phyloP scores from a whole-genome alignment of 192 early-diverging fungal genomes.

The Chytriomyces confervae region DNA sequence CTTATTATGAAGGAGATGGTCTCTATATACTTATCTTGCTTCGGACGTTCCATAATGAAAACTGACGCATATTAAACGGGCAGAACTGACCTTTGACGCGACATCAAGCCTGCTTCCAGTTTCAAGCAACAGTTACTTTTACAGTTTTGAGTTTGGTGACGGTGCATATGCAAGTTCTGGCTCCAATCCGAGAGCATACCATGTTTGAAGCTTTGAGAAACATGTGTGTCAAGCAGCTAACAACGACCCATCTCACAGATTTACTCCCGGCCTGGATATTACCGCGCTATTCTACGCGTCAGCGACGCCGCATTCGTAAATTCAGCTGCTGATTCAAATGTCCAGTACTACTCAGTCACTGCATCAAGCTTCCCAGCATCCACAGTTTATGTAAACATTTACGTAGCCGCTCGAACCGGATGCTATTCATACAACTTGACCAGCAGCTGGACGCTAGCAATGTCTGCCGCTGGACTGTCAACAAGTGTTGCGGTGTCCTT shows the following conservation, averaged over 20 bases:
- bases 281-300: conserved; percentile 10
- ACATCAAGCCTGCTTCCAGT: conserved; percentile 5
- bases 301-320: conserved; percentile 9
- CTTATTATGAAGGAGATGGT: background rate
- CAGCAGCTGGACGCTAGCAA: background rate
- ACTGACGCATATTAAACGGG: background rate
- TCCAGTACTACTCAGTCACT: background rate
- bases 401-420: background rate
- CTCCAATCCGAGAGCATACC: background rate
- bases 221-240: too few relatives aligned
- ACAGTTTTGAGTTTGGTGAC: conserved; percentile 29
- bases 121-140: background rate
- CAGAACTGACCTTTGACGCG: conserved; percentile 30
- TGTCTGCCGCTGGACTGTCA: background rate
- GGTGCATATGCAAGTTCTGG: background rate
- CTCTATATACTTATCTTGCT: background rate
- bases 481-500: background rate
- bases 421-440: conserved; percentile 13
- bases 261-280: background rate
- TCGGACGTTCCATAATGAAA: background rate
- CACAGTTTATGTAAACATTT: background rate
- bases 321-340: background rate
- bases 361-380: background rate
- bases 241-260: too few relatives aligned
- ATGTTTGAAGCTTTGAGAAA: background rate